Base-by-base conservation (phyloP, 768 basidiomycete species). In the Auricularia cornea region DNA sequence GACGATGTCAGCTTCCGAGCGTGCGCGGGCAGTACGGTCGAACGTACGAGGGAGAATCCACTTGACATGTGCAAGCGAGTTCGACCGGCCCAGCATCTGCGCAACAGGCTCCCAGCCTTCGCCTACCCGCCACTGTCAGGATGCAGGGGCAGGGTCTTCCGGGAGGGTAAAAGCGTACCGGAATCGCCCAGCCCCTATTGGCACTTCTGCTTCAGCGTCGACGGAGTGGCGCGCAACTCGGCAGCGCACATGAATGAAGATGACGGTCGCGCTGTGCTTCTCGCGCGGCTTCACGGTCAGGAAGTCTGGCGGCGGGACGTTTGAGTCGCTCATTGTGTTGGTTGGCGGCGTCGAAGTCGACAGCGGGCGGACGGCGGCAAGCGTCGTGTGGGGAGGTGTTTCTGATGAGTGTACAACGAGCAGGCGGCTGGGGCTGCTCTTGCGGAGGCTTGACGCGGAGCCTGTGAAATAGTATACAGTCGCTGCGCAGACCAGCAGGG, bases 21-120 rank as follows among this genome's bases (percentile, higher is more conserved):
- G 10, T 28, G 10, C 26, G n/a, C 20, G 23, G 26, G 51, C 51
- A 52, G 51, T 10, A 57, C 54, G 3, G 6, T 57, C 3, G 1
- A 77, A 89, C 81, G 90, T 87, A 73, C 92, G 86, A 23, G 93
- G 93, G 29, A 97, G 78, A 54, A 97, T 77, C 91, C 92, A 98
- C 79, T 95, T 94, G 64, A 95, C 78, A 70, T 94, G 88, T 14
- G 81, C 77, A 33, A 94, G 77, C 11, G 72, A 78, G 38, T 80
- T 71, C 65, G 86, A 81, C 1, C 60, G 60, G 66, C 80, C 78
- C 69, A 94, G 81, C 80, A 83, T 83, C 63, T 85, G 80, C 28
- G 89, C 89, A 38, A 94, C 84, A 12, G 87, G 86, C 66, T 84
- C 75, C 90, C 89, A 92, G 32, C 92, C 92, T 66, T 80, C 70